These are phyloP conservation scores for Boletus fagicola DNA, from an alignment of 768 basidiomycete genomes.

Conservation along the genomic window DNA sequence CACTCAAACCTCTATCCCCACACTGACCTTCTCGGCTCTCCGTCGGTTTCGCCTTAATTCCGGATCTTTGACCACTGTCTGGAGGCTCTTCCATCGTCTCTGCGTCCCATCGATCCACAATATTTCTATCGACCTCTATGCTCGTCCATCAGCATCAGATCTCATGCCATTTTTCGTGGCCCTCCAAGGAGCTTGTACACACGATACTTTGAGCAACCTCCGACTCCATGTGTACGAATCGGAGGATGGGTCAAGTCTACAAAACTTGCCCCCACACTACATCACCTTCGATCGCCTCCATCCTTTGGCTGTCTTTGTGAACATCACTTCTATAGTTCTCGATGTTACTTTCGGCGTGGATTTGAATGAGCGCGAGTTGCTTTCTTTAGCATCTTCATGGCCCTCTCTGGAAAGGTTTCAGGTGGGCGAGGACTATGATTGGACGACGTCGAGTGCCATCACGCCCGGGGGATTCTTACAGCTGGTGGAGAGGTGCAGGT, in stretches of 20 bases:
- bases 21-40: slow-evolving; percentile 6
- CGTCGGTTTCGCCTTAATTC: not conserved
- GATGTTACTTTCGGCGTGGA: not conserved
- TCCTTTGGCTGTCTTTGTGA: slow-evolving; percentile 5
- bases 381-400: slow-evolving; percentile 18
- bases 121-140: not conserved
- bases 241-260: not conserved
- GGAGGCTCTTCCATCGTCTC: slow-evolving; percentile 2
- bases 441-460: slow-evolving; percentile 4
- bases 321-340: slow-evolving; percentile 6
- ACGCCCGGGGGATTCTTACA: slow-evolving; percentile 11
- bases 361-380: slow-evolving; percentile 6
- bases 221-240: not conserved
- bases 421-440: slow-evolving; percentile 1
- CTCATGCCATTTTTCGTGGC: slow-evolving; percentile 6
- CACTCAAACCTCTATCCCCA: not conserved
- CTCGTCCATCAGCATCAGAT: not conserved
- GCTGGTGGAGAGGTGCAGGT: slow-evolving; percentile 15
- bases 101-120: not conserved
- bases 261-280: not conserved
- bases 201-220: not conserved
- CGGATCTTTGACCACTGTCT: not conserved
- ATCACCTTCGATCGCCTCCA: slow-evolving; percentile 2
- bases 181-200: not conserved
- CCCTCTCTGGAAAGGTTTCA: not conserved